Base-by-base conservation (phyloP, 345 rosid species). In the Garcia nutans region DNA sequence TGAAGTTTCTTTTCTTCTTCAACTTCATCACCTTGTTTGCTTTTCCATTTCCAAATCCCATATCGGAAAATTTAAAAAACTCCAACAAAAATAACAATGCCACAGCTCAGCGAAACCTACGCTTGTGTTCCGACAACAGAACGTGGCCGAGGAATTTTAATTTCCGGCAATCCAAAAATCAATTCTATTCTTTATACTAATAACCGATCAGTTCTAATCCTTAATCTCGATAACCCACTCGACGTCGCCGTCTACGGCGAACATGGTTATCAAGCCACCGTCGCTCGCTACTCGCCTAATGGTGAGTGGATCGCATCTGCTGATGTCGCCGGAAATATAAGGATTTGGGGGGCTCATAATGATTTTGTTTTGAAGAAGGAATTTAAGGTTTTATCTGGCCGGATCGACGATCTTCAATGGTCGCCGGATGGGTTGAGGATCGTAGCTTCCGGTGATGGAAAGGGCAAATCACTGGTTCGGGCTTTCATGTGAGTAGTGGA, bases 301-400 rank as follows among this genome's bases (percentile, higher is more conserved):
- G 99, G 99, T 0, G 99, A 95, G 89, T 95, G 99, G 99, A 83
- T 95, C 84, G 99, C 99, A 66, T 96, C 99, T 2, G 99, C 93
- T 10, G 99, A 96, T 62, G 89, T 79, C 5, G 90, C 97, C 12
- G 99, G 99, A 15, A 83, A 92, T n/a, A 93, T 96, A 22, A 85
- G 99, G 87, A 90, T 96, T 86, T 96, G 99, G 98, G 99, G 98
- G 56, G 71, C 98, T 59, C 80, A 80, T 79, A 85, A 84, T 65
- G 99, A 93, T 23, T 89, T 87, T 56, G 99, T 96, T 28, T 72
- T 96, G 81, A 96, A 90, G 93, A 91, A 96, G 19, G 99, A 96
- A 87, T 96, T 96, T 74, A 90, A 84, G 83, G 94, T 93, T 68
- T 76, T 96, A 76, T 81, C 97, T 62, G 99, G 98, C 56, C 90